phyloP scores from a whole-genome alignment of 2,329 filamentous ascomycete genomes.

The Aspergillus oerlinghausenensis region DNA sequence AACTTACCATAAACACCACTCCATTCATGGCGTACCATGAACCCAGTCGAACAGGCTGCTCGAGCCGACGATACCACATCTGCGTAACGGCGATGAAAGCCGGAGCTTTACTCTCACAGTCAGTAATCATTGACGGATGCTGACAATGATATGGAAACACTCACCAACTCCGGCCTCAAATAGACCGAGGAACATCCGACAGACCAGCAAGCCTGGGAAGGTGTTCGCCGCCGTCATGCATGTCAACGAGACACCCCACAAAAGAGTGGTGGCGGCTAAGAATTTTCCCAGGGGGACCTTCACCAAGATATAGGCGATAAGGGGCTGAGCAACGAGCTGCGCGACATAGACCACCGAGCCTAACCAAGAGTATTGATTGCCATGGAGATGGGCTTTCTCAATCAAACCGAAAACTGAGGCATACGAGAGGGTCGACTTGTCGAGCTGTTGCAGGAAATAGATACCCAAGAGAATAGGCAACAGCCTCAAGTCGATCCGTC shows the following conservation, averaged over 20 bases:
- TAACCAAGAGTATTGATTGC: conserved; percentile 52
- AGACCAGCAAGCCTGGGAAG: conserved; percentile 48
- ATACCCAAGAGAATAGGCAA: conserved; percentile 55
- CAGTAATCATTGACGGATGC: neutral
- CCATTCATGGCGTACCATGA: conserved; percentile 56
- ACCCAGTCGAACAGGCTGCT: conserved; percentile 48
- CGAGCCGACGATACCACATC: conserved; percentile 52
- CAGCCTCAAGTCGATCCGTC: conserved; percentile 49
- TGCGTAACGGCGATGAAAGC: conserved; percentile 51
- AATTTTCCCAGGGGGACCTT: conserved; percentile 60
- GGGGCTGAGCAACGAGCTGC: conserved; percentile 51
- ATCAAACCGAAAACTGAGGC: conserved; percentile 61
- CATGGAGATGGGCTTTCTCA: conserved; percentile 53
- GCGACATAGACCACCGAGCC: conserved; percentile 52
- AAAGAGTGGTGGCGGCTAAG: conserved; percentile 48
- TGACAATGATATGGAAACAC: conserved; percentile 3
- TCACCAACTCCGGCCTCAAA: conserved; percentile 48
- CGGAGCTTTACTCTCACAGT: conserved; percentile 35
- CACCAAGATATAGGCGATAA: conserved; percentile 52
- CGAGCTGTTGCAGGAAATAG: conserved; percentile 60
- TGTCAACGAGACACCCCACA: conserved; percentile 50
- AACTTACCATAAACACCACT: conserved; percentile 47
- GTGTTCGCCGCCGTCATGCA: conserved; percentile 50
- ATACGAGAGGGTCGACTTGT: conserved; percentile 59
- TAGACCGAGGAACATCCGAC: conserved; percentile 53